Base-by-base conservation (phyloP, 176 grass and related monocot species). In the Oryza meyeriana region DNA sequence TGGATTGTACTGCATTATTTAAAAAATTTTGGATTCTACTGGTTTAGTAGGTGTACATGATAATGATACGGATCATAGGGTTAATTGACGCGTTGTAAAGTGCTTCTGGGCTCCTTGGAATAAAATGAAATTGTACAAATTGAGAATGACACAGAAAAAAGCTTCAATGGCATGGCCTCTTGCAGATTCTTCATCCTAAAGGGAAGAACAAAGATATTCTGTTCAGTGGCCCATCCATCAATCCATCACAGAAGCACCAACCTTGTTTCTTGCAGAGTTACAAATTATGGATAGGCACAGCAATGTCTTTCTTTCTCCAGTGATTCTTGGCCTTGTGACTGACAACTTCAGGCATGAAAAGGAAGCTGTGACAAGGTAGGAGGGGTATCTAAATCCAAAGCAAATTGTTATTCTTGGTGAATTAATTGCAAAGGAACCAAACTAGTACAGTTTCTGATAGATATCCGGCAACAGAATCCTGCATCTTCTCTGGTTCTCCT, bases 351-450 rank as follows among this genome's bases (percentile, higher is more conserved):
- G 59, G 22, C 34, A 77, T 52, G 27, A 34, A 86, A 39, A 47
- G 62, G 42, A 66, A 57, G 42, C 22, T 22, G 17, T 20, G 26
- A 68, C 62, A 76, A 80, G 71, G 85, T 84, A 59, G 85, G 84
- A 81, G 85, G n/a, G 45, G 42, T 77, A 84, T 87, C 81, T 16
- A 84, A 72, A 85, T 91, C 85, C 1, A 59, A 34, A 85, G 40
- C 59, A 35, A 81, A 81, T 84, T 30, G 62, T 30, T 75, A 25
- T 80, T 72, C 57, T 28, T 20, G 75, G 27, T 84, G 64, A 58
- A 83, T 68, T 65, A 71, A 67, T 81, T 17, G 34, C 64, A 32
- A 84, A 67, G 81, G 76, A 81, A 78, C 12, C 42, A 71, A 81
- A 66, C 41, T 12, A 22, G 85, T 66, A 91, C 85, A 61, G 4